Base-by-base conservation (phyloP, 2,329 filamentous ascomycete genomes). In the Pseudogymnoascus verrucosus region DNA sequence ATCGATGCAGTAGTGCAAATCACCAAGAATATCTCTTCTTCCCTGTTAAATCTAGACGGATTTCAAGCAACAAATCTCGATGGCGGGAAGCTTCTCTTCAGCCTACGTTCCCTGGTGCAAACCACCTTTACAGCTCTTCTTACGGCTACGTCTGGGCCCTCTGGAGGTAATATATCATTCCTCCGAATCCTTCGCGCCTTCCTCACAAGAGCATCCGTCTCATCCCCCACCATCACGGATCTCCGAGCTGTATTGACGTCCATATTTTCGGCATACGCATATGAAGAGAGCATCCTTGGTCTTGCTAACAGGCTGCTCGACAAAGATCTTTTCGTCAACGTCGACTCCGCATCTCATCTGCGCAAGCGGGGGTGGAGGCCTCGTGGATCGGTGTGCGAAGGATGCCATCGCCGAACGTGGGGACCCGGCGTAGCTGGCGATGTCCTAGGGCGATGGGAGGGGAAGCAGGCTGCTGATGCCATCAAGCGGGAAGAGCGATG, bases 181-280 rank as follows among this genome's bases (percentile, higher is more conserved):
- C 82, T 99, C 10, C 89, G 89, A 64, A 90, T 99, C 68, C 81
- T 99, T 12, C 87, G 92, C 60, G 89, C 90, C 5, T 99, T 99
- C 74, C 84, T 99, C 31, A 86, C 89, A 0, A 86, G 91, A 54
- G 93, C 93, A 0, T 89, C 91, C 0, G 83, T 85, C 23, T 87
- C 88, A 16, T 96, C 92, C 0, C 93, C 95, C 0, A 96, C 90
- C 11, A 80, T 99, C 1, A 88, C 91, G 1, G 92, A 98, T 72
- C 82, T 99, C 2, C 89, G 95, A 51, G 84, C 85, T 5, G 93
- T 98, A 0, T 83, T 99, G 1, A 81, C 86, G 0, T 95, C 93
- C 11, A 93, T 99, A 63, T 98, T 99, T 76, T 87, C 93, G 0
- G 93, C 95, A 0, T 99, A 99, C 73, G 89, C 92, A 0, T 97